Base-by-base conservation (phyloP, 2,329 filamentous ascomycete species). In the Alternaria consortialis region DNA sequence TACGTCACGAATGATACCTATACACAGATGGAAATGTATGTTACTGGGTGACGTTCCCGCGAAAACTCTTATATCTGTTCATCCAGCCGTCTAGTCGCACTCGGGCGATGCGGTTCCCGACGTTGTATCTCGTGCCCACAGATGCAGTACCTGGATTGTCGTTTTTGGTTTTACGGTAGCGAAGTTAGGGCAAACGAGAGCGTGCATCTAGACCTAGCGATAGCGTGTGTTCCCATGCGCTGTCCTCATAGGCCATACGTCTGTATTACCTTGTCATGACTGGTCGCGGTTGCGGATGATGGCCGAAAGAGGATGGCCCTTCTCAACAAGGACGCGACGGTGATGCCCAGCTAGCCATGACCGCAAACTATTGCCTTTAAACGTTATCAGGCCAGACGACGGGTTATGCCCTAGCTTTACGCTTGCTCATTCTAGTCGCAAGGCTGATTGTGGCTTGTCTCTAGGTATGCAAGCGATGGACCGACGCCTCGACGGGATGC, bases 171-270 rank as follows among this genome's bases (percentile, higher is more conserved):
- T 5, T 32, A 34, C 29, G 34, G 13, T 51, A 32, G n/a, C 36
- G n/a, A 29, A 20, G 32, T 17, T 29, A 43, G 58, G 48, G 42
- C 27, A 15, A 48, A 23, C 13, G 20, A 47, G 53, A 36, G 54
- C 53, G 31, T 54, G 59, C 50, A 57, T 60, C 55, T 68, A 63
- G 62, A 43, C 58, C 40, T 36, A 39, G 37, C 34, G 58, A 31
- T 27, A 15, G 34, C 12, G n/a, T 23, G 27, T 27, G 32, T 12
- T 42, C 11, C 2, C 20, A 42, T 12, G 39, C 20, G 39, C 39
- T 2, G 20, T 42, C 9, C 39, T 29, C 37, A 40, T n/a, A 54
- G 66, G 60, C 58, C 39, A 20, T 2, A 13, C 32, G 53, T 25
- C 23, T 13, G 25, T 47, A 40, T 31, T 34, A 17, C 27, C 17